Base-by-base conservation (phyloP, 2,329 filamentous ascomycete genomes). In the Trichoderma simmonsii region DNA sequence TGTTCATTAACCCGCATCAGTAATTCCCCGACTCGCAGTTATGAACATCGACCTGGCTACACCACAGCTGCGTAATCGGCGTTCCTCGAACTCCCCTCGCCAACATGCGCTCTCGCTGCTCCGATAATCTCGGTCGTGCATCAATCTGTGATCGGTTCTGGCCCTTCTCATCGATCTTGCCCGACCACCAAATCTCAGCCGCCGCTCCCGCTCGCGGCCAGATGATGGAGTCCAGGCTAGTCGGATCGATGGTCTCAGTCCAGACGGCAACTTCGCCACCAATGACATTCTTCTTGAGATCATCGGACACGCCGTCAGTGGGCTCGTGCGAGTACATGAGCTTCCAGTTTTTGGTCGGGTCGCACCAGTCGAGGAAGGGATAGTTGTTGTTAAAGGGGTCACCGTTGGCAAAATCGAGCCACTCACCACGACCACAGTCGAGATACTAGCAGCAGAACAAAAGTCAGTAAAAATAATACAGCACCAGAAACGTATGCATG, bases 241-340 rank as follows among this genome's bases (percentile, higher is more conserved):
- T 83, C 2, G 89, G 82, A 80, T 97, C 94, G 72, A 88, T 86
- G 12, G 91, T 92, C 83, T 97, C 94, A 74, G 88, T 88, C 94
- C 94, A 97, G 72, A 94, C 88, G 71, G 93, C 92, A 18, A 91
- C 89, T 83, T 97, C 94, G 30, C 93, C 94, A 59, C 94, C 94
- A 9, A 96, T 80, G 3, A 97, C 91, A 14, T 93, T 86, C 77
- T 91, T 86, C 30, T 89, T 88, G 57, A 89, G 81, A 30, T 90
- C 85, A 11, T 81, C 82, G 0, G 91, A 87, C 5, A 97, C 85
- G 60, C 88, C 88, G 3, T 83, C 85, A 4, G 90, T 83, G 0
- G 94, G 94, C 78, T 97, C 91, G 80, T 95, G 92, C 24, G 89
- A 88, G 85, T 97, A 97, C 72, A 95, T 87, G 32, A 93, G 85